phyloP scores from a whole-genome alignment of 805 yeast genomes.

The Zygotorulaspora danielsina region DNA sequence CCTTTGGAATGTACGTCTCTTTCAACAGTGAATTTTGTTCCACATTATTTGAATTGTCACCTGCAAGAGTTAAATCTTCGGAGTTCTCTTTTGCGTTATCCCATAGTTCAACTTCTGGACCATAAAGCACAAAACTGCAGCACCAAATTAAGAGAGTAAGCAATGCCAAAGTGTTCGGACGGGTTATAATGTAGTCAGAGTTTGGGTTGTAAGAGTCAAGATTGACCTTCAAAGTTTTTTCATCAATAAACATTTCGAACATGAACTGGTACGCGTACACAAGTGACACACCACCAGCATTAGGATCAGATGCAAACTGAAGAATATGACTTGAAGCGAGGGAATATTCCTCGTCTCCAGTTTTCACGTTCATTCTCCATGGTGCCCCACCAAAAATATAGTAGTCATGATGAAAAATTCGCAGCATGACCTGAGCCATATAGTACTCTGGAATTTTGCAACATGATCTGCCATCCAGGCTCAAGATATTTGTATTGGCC shows the following conservation, averaged over 20 bases:
- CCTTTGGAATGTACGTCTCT: conserved; percentile 35
- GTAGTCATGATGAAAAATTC: conserved; percentile 72
- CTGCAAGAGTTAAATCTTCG: conserved; percentile 4
- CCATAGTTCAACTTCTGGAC: conserved; percentile 41
- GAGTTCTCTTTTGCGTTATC: conserved; percentile 24
- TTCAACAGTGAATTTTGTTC: conserved; percentile 8
- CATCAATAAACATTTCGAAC: conserved; percentile 57
- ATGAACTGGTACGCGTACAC: conserved; percentile 59
- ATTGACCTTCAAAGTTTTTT: conserved; percentile 37
- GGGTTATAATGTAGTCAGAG: conserved; percentile 45
- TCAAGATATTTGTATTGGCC: conserved; percentile 3
- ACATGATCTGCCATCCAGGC: conserved; percentile 25
- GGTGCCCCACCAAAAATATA: conserved; percentile 81
- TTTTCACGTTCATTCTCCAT: conserved; percentile 65
- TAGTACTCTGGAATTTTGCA: conserved; percentile 69
- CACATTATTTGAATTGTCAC: conserved; percentile 1
- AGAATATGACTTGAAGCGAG: conserved; percentile 45
- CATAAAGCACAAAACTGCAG: conserved; percentile 45
- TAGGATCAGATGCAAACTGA: conserved; percentile 30
- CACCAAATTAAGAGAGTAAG: conserved; percentile 44
- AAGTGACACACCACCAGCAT: conserved; percentile 49
- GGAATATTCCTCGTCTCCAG: conserved; percentile 48
- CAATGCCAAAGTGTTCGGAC: conserved; percentile 37
- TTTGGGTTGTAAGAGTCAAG: conserved; percentile 47
- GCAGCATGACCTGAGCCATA: conserved; percentile 65